Evolutionary conservation across 2,329 filamentous ascomycete genomes (phyloP).

Genomic region (Botrytis pseudocinerea): DNA sequence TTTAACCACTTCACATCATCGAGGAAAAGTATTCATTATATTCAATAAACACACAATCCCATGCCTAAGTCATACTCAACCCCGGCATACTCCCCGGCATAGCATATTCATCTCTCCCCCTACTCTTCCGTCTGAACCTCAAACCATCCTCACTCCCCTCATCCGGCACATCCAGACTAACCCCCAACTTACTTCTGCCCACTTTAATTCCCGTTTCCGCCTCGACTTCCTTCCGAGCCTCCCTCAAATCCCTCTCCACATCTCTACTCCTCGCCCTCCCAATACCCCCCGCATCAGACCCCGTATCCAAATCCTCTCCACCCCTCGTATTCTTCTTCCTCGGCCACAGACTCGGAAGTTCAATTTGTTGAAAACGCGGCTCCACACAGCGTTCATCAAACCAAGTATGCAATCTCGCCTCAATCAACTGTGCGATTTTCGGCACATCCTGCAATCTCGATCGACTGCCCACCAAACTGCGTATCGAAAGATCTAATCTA

Average conservation of each 20-base stretch:
- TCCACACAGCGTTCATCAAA: slow-evolving; percentile 86
- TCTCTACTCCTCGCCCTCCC: slow-evolving; percentile 57
- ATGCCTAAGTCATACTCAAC: slow-evolving; percentile 32
- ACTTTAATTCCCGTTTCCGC: slow-evolving; percentile 44
- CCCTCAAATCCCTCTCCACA: slow-evolving; percentile 51
- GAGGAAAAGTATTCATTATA: background rate
- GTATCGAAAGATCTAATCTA: slow-evolving; percentile 77
- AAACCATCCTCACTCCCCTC: slow-evolving; percentile 38
- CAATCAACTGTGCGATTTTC: slow-evolving; percentile 83
- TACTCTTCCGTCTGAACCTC: slow-evolving; percentile 38
- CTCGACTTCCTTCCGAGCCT: slow-evolving; percentile 50
- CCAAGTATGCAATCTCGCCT: slow-evolving; percentile 78
- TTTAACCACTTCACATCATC: background rate
- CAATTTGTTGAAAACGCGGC: slow-evolving; percentile 83
- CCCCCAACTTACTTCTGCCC: slow-evolving; percentile 38
- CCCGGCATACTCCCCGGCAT: slow-evolving; percentile 44
- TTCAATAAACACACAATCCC: background rate
- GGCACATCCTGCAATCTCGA: slow-evolving; percentile 81
- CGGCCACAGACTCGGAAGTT: slow-evolving; percentile 79
- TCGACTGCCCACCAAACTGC: slow-evolving; percentile 77
- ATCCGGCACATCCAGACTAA: slow-evolving; percentile 40
- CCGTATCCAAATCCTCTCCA: slow-evolving; percentile 54
- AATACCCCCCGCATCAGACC: slow-evolving; percentile 45
- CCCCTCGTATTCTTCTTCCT: slow-evolving; percentile 80
- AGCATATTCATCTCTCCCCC: slow-evolving; percentile 41